A percentile compares a stretch with the other conserved stretches of the same genome.
These are phyloP conservation scores for Epichloe uncinata DNA, from an alignment of 2,329 filamentous ascomycete species.

Conservation along the genomic window DNA sequence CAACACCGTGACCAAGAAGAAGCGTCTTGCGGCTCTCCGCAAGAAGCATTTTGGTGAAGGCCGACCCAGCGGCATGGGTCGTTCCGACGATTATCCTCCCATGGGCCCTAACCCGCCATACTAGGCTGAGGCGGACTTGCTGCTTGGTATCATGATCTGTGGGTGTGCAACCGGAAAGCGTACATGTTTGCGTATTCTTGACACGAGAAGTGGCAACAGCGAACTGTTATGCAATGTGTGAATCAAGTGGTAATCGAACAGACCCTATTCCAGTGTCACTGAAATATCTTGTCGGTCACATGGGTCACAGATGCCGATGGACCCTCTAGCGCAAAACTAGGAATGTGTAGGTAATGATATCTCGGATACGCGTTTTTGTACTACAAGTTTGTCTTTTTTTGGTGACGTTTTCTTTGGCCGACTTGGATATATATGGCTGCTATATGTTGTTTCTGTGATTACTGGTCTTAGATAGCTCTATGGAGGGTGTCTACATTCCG, in stretches of 20 bases:
- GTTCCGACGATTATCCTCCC: constrained; percentile 36
- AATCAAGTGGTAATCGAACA: neutral
- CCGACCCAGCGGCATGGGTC: constrained; percentile 26
- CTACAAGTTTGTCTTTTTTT: constrained; percentile 1
- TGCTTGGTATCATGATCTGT: neutral
- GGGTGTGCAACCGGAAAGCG: neutral
- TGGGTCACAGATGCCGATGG: neutral
- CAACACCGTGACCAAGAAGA: constrained; percentile 99
- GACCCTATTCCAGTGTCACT: neutral
- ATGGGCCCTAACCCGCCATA: constrained; percentile 36
- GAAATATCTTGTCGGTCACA: neutral
- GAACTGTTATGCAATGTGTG: neutral
- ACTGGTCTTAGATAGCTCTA: neutral
- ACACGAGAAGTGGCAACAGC: neutral
- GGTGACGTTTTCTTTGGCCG: neutral
- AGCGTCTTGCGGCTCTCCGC: constrained; percentile 87
- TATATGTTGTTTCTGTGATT: neutral
- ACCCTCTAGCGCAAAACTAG: neutral
- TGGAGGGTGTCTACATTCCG: neutral
- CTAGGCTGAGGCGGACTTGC: constrained; percentile 18
- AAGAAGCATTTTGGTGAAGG: constrained; percentile 65
- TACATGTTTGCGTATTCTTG: neutral
- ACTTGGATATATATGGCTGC: neutral
- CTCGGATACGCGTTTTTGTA: constrained; percentile 2
- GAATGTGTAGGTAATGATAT: neutral